Base-by-base conservation (phyloP, 306 rosid species). In the Cucumis cinereus region DNA sequence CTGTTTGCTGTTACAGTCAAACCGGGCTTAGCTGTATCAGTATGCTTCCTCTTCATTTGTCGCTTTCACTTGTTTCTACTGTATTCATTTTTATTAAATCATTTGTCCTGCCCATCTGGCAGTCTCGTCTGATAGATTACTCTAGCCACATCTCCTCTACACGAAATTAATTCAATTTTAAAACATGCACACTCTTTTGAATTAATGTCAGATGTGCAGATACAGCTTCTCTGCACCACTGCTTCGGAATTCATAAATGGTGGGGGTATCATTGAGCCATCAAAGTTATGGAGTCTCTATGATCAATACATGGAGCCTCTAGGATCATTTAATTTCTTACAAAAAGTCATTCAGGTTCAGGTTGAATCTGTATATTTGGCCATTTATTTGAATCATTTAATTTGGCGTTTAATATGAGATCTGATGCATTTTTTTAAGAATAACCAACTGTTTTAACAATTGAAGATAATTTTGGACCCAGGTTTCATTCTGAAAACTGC, bases 171-270 rank as follows among this genome's bases (percentile, higher is more conserved):
- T 70, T 70, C 16, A 1, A 24, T 49, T 70, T 70, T 10, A 24
- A 70, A 70, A 70, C 75, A 72, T 28, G 60, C 76, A 28, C 5
- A 4, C 59, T 8, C 75, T 71, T 72, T 52, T 52, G 45, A 52
- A 72, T 52, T 52, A 28, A 26, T 72, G 76, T 72, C 76, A 72
- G 76, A 72, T 30, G 61, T 72, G 61, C 76, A 30, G 59, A 50
- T 72, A 50, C 76, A 49, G 75, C 45, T 50, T 72, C 76, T 72
- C 76, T 72, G 76, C 76, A 26, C 45, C 76, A 50, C 61, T 52
- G 40, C 75, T 71, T 45, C 20, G 58, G 22, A 70, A 50, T 47
- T 72, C 61, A 72, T 72, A 28, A 49, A 71, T 28, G 74, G 74
- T 68, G 74, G 74, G 74, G 74, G 74, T 40, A 43, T 19, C 61